phyloP scores from a whole-genome alignment of 306 rosid species.

The Prunus persica region DNA sequence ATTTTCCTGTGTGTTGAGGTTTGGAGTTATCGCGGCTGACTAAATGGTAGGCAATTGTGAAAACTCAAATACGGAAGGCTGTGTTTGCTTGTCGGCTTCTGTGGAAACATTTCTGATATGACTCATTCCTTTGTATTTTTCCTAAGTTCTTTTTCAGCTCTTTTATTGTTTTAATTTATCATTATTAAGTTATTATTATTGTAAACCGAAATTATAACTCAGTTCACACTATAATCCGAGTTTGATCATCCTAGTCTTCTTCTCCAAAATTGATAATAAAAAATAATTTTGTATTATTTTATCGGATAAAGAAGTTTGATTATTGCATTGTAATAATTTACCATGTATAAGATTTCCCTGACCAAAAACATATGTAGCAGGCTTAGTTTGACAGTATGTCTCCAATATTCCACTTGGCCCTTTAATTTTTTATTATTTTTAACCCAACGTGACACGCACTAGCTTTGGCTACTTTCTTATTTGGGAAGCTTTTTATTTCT shows the following conservation, averaged over 20 bases:
- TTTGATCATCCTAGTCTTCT: no score
- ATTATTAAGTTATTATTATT: not conserved
- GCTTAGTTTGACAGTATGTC: no score
- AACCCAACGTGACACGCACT: constrained; percentile 4
- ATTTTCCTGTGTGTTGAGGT: not conserved
- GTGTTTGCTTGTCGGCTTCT: constrained; percentile 21
- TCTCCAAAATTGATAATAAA: no score
- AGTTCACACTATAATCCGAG: not conserved
- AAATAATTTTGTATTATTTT: no score
- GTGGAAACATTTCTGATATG: constrained; percentile 11
- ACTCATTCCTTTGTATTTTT: not conserved
- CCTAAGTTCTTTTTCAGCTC: not conserved
- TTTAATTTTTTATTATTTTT: no score
- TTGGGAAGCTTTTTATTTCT: not conserved
- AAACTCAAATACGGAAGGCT: not conserved
- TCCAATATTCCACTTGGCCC: no score
- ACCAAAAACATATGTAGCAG: no score
- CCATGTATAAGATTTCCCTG: no score
- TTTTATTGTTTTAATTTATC: not conserved
- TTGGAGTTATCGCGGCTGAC: constrained; percentile 20
- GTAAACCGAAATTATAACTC: not conserved
- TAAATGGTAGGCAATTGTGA: not conserved
- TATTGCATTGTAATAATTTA: no score
- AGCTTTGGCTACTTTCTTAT: not conserved
- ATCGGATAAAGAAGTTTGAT: no score